Base-by-base conservation (phyloP, 2,329 filamentous ascomycete species). In the Paraphaeosphaeria minitans region DNA sequence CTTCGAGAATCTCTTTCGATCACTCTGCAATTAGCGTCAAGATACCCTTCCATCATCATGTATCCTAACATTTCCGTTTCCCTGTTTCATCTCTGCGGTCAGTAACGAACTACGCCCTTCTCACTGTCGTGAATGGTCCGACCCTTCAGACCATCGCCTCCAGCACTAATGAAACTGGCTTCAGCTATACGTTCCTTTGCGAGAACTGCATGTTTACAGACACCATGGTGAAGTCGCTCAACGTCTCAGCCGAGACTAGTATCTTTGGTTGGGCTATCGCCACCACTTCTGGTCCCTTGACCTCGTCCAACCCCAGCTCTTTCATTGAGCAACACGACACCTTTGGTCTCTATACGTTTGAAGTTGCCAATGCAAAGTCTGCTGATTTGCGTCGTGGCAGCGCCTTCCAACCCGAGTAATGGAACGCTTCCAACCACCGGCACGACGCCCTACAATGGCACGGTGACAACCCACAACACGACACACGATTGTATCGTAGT, bases 151-250 rank as follows among this genome's bases (percentile, higher is more conserved):
- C 80, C 6, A 83, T 83, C 59, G 67, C 78, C 24, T 77, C 79
- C 9, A 81, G 81, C 10, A 67, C 82, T 53, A 84, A 83, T 73
- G 70, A 71, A 51, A 84, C 82, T 0, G 79, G 82, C 57, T 79
- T 78, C 62, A 79, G 79, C 8, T 82, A 80, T 59, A 84, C 82
- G 0, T 84, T 83, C 67, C 75, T 84, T 37, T 84, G 82, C 62
- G 50, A 59, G 24, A 55, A 57, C 27, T 70, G 67, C 41, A 61
- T 69, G 39, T 55, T 41, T 14, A 45, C 54, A 13, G 58, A 53
- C 21, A 41, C 42, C 24, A 37, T 31, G 8, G 29, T 50, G 27
- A 58, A 50, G 5, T 56, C 62, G 4, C 60, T 65, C 37, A 49
- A 58, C 21, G 14, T 54, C 6, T 47, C 48, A 10, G 35, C 47